Conservation (phyloP, 2,329 filamentous ascomycete species). For the Arthrinium phaeospermum region DNA sequence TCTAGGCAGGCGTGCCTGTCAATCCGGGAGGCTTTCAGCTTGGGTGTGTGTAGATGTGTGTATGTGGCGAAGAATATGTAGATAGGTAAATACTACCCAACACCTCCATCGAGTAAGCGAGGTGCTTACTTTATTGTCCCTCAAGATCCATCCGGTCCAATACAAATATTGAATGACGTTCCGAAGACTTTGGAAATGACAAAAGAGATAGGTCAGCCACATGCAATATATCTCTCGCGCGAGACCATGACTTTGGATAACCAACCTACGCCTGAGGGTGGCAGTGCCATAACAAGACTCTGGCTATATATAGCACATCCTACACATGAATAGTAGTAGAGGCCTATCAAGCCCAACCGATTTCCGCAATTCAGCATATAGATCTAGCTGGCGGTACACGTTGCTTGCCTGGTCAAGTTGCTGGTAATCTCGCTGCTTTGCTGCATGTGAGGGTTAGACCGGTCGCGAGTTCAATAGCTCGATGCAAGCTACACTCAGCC, state of each 20-base stretch:
- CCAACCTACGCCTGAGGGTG: neutral
- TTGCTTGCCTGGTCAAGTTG: neutral
- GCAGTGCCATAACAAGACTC: neutral
- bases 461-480: conserved; percentile 2
- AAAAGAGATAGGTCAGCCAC: neutral
- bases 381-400: neutral
- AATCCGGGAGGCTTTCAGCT: neutral
- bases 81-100: neutral
- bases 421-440: neutral
- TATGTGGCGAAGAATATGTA: neutral
- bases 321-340: too few species aligned
- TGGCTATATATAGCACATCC: neutral
- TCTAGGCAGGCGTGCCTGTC: conserved; percentile 14
- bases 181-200: neutral
- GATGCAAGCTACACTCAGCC: conserved; percentile 11
- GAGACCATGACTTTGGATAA: neutral
- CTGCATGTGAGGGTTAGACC: neutral
- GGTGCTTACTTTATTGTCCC: neutral
- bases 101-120: neutral
- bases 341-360: too few species aligned
- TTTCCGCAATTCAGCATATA: too few species aligned
- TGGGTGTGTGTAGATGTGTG: neutral
- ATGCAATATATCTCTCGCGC: neutral
- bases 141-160: neutral
- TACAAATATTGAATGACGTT: neutral